Evolutionary conservation across 768 basidiomycete species (phyloP).

Genomic region (Pulveroboletus ravenelii): DNA sequence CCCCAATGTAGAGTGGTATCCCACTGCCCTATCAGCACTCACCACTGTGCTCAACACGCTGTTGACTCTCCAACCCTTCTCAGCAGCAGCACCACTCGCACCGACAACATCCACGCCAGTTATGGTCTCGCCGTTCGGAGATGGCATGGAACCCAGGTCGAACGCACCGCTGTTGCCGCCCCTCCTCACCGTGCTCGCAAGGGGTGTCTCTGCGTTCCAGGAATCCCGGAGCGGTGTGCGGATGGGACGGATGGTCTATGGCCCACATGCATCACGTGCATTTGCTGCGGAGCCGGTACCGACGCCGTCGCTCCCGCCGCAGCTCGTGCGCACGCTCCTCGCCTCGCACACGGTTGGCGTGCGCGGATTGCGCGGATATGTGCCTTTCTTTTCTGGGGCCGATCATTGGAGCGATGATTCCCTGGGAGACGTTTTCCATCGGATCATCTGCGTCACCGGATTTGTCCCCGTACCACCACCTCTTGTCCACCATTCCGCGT

Average conservation of each 20-base stretch:
- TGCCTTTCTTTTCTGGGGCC: conserved; percentile 12
- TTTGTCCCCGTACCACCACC: conserved; percentile 32
- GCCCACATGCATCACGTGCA: conserved; percentile 13
- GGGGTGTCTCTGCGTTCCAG: conserved; percentile 8
- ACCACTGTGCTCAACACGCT: conserved; percentile 33
- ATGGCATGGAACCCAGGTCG: conserved; percentile 20
- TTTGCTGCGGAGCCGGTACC: background rate
- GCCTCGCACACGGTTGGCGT: conserved; percentile 20
- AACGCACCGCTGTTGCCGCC: conserved; percentile 33
- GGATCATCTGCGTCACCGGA: conserved; percentile 42
- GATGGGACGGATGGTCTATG: conserved; percentile 14
- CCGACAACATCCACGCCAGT: conserved; percentile 15
- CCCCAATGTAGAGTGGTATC: background rate
- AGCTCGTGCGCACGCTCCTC: conserved; percentile 25
- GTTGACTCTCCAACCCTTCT: conserved; percentile 31
- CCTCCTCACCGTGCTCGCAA: conserved; percentile 23
- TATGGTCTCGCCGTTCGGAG: conserved; percentile 1
- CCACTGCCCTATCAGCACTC: conserved; percentile 15
- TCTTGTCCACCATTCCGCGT: background rate
- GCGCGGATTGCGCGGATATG: conserved; percentile 11
- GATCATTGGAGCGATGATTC: conserved; percentile 26
- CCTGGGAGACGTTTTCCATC: conserved; percentile 36
- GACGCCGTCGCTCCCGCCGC: conserved; percentile 33
- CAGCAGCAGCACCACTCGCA: conserved; percentile 19
- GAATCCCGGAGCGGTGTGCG: conserved; percentile 24